These are phyloP conservation scores for Tuctoria greenei DNA, from an alignment of 176 grass and related monocot genomes.

Conservation along the genomic window DNA sequence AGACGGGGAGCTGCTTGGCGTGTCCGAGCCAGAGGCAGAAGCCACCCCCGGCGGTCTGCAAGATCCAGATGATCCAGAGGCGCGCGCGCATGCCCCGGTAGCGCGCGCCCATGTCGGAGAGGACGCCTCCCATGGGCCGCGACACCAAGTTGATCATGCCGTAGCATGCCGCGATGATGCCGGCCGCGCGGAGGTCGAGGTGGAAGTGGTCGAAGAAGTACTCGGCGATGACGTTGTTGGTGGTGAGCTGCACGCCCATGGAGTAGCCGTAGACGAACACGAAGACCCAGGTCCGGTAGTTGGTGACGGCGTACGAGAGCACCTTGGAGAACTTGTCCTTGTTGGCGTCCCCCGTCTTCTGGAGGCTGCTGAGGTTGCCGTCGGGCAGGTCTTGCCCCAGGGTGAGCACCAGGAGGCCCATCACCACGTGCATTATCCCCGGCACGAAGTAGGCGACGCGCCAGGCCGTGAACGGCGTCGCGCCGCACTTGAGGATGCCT, in stretches of 20 bases:
- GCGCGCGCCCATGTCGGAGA: constrained; percentile 57
- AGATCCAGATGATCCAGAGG: constrained; percentile 87
- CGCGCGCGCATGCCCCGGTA: constrained; percentile 77
- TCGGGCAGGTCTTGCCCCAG: constrained; percentile 86
- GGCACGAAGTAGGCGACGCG: constrained; percentile 79
- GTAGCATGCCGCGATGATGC: constrained; percentile 75
- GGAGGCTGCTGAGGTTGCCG: constrained; percentile 60
- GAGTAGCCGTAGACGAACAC: constrained; percentile 81
- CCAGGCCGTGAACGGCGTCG: constrained; percentile 58
- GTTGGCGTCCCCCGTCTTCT: constrained; percentile 57
- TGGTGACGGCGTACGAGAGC: constrained; percentile 54
- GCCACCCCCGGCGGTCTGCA: constrained; percentile 76
- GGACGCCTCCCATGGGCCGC: constrained; percentile 56
- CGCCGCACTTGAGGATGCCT: constrained; percentile 50
- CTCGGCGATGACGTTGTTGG: constrained; percentile 90
- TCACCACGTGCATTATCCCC: constrained; percentile 53
- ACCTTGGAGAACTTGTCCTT: constrained; percentile 85
- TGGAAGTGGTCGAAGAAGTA: constrained; percentile 80
- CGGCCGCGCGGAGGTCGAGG: constrained; percentile 67
- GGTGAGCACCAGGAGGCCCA: constrained; percentile 68
- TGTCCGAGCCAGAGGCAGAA: constrained; percentile 68
- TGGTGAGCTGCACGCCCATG: constrained; percentile 94
- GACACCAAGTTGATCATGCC: constrained; percentile 89
- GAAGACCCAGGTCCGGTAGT: constrained; percentile 93
- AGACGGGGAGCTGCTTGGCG: constrained; percentile 46